A percentile compares a stretch with the other conserved stretches of the same genome.
Evolutionary conservation across 1,284 basidiomycete species (phyloP).

Genomic region (Ceratobasidium sp.): DNA sequence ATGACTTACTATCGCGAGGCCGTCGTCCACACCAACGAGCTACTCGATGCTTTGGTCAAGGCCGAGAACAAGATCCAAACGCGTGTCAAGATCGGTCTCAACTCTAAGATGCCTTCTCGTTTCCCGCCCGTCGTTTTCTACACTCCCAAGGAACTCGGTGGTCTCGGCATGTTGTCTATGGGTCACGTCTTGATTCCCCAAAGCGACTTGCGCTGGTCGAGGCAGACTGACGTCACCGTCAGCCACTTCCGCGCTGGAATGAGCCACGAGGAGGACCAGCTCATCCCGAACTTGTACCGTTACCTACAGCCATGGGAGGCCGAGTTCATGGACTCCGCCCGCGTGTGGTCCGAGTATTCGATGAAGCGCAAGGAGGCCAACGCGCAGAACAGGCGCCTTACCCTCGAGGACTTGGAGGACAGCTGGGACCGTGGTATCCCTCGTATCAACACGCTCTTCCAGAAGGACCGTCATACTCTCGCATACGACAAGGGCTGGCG

Average conservation of each 20-base stretch:
- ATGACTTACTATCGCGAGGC: slow-evolving; percentile 99
- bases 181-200: slow-evolving; percentile 98
- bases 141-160: slow-evolving; percentile 95
- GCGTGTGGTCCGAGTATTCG: slow-evolving; percentile 99
- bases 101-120: slow-evolving; percentile 99
- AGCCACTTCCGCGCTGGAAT: slow-evolving; percentile 98
- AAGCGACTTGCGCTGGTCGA: slow-evolving; percentile 96
- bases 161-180: slow-evolving; percentile 99
- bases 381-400: slow-evolving; percentile 94
- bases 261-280: slow-evolving; percentile 93
- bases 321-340: slow-evolving; percentile 97
- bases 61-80: slow-evolving; percentile 99
- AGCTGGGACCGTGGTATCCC: slow-evolving; percentile 99
- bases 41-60: slow-evolving; percentile 93
- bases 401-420: slow-evolving; percentile 96
- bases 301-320: slow-evolving; percentile 99
- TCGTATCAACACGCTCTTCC: slow-evolving; percentile 96
- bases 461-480: slow-evolving; percentile 93
- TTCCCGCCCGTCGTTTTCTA: slow-evolving; percentile 99
- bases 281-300: slow-evolving; percentile 97
- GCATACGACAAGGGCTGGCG: slow-evolving; percentile 74
- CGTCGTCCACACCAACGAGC: slow-evolving; percentile 97
- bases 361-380: slow-evolving; percentile 99
- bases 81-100: slow-evolving; percentile 98
- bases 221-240: slow-evolving; percentile 96